Conservation (phyloP, 2,329 filamentous ascomycete species). For the Botrytis hyacinthi region DNA sequence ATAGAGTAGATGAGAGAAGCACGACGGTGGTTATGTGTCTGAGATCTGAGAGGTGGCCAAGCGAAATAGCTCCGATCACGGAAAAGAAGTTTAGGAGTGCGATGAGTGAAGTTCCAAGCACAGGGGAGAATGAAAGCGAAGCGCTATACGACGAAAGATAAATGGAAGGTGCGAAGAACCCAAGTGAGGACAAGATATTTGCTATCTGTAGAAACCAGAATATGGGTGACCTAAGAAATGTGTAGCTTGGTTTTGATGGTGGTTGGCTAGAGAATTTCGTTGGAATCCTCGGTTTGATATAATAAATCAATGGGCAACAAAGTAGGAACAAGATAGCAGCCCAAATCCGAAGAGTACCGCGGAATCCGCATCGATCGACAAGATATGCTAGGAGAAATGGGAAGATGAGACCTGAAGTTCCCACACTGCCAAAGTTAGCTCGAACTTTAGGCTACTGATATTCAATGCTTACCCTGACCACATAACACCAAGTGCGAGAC, state of each 20-base stretch:
- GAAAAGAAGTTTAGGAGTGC: constrained; percentile 49
- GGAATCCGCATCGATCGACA: constrained; percentile 43
- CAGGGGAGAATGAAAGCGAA: constrained; percentile 42
- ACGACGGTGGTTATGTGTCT: constrained; percentile 46
- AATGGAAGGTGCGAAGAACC: constrained; percentile 54
- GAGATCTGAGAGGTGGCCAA: constrained; percentile 45
- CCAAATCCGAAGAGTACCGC: constrained; percentile 43
- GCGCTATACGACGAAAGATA: constrained; percentile 52
- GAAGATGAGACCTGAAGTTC: constrained; percentile 32
- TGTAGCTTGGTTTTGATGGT: constrained; percentile 19
- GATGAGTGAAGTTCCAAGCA: constrained; percentile 47
- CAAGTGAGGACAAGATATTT: constrained; percentile 52
- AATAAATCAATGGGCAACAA: constrained; percentile 50
- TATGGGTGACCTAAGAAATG: constrained; percentile 46
- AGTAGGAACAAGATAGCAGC: constrained; percentile 42
- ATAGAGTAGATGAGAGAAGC: constrained; percentile 49
- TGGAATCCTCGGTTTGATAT: constrained; percentile 56
- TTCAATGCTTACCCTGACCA: constrained; percentile 38
- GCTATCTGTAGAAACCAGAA: constrained; percentile 51
- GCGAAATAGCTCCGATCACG: constrained; percentile 45
- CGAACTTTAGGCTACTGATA: neutral
- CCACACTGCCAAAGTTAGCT: constrained; percentile 16
- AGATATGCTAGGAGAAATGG: constrained; percentile 44
- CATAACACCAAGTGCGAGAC: constrained; percentile 50
- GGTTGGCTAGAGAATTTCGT: constrained; percentile 18